Base-by-base conservation (phyloP, 139 green algal species). In the Coelastrella sp. region DNA sequence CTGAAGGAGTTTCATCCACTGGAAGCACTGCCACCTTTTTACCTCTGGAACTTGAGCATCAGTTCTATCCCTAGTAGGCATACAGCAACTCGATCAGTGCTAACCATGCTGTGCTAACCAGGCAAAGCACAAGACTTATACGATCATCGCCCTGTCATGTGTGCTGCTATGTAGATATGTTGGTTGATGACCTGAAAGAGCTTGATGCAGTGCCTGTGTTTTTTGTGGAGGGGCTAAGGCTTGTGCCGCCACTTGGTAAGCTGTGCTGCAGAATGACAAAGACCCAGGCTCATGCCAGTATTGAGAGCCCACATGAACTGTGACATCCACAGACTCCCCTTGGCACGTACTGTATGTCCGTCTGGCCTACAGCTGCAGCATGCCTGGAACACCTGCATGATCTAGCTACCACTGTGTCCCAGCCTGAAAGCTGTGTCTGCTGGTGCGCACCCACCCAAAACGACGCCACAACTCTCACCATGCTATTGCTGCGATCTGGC, bases 141-240 rank as follows among this genome's bases (percentile, higher is more conserved):
- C 15, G 15, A 57, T 57, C 1, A 57, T 2, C 45, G 11, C 45
- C 45, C 15, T 57, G 45, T 57, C 11, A 2, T 57, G n/a, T 57
- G 11, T 57, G 11, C 0, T 64, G 17, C 30, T 5, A n/a, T 69
- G 62, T 30, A 41, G 89, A 71, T 2, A 45, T 89, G 57, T 81
- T 93, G 50, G 8, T 37, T 30, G 45, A 34, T 37, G 80, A 86
- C 48, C 64, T 91, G 38, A 73, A 50, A 13, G 87, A 89, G 32
- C 60, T 90, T 41, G 85, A 89, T 57, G 87, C 89, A 41, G 79
- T 91, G 34, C 89, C 89, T 3, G 82, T 93, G 5, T 91, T 88
- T 67, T 93, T 93, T 69, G 89, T 91, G 23, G 81, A 91, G 2
- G 85, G 87, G 3, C 45, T 93, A 5, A 32, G 51, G 15, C 75